phyloP scores from a whole-genome alignment of 1,284 basidiomycete species.

The Cutaneotrichosporon dermatis region DNA sequence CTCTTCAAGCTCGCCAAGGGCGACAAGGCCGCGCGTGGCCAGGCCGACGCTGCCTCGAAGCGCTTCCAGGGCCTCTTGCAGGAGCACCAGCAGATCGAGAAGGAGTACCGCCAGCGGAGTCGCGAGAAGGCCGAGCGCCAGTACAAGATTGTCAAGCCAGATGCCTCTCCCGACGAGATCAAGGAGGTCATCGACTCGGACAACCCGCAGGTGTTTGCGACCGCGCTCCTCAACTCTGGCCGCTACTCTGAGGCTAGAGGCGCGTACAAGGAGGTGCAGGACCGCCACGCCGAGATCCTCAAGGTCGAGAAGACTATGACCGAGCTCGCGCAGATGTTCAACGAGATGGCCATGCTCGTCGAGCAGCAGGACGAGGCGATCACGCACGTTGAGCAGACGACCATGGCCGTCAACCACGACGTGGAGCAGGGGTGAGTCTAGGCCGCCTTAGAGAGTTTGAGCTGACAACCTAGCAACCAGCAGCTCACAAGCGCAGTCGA shows the following conservation, averaged over 20 bases:
- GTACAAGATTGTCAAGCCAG: conserved; percentile 92
- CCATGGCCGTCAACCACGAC: conserved; percentile 61
- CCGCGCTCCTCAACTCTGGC: conserved; percentile 78
- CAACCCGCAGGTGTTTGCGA: conserved; percentile 77
- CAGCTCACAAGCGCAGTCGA: conserved; percentile 69
- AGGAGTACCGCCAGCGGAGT: conserved; percentile 86
- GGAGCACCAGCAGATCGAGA: conserved; percentile 78
- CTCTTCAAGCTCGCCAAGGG: conserved; percentile 71
- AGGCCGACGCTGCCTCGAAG: conserved; percentile 58
- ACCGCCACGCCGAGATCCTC: conserved; percentile 80
- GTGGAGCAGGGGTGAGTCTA: conserved; percentile 62
- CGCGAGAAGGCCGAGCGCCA: conserved; percentile 93
- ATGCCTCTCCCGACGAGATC: conserved; percentile 80
- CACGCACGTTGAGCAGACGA: conserved; percentile 60
- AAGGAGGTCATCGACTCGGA: conserved; percentile 69
- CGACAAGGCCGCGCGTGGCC: conserved; percentile 74
- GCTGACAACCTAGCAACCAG: conserved; percentile 51
- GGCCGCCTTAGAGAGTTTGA: neutral
- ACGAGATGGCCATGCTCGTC: conserved; percentile 78
- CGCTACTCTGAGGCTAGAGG: conserved; percentile 77
- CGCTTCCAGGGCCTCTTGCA: conserved; percentile 52
- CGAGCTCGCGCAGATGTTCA: conserved; percentile 83
- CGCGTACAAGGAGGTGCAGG: conserved; percentile 85
- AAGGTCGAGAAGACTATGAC: conserved; percentile 81
- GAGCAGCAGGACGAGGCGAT: conserved; percentile 75